A percentile compares a stretch with the other conserved stretches of the same genome.
These are phyloP conservation scores for Exophiala sideris DNA, from an alignment of 2,329 filamentous ascomycete species.

Conservation along the genomic window DNA sequence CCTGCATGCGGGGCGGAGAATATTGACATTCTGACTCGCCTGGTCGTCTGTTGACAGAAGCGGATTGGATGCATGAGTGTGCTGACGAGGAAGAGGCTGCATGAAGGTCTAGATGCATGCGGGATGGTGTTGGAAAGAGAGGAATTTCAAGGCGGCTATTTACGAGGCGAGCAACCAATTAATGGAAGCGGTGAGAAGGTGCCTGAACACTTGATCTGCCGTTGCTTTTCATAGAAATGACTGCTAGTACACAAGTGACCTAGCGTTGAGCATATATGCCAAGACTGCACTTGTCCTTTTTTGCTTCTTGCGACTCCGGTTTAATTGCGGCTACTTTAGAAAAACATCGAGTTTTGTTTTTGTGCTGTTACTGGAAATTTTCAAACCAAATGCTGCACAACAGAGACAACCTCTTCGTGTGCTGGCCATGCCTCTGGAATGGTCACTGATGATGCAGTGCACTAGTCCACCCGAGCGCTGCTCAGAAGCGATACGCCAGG, in stretches of 20 bases:
- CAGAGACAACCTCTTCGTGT: background rate
- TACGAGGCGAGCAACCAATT: background rate
- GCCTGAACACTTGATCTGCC: background rate
- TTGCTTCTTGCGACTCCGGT: background rate
- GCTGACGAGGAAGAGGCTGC: background rate
- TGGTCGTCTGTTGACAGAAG: too few species aligned
- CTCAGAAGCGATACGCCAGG: too few species aligned
- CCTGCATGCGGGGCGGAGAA: slow-evolving; percentile 5
- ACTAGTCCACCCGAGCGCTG: too few species aligned
- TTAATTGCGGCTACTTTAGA: background rate
- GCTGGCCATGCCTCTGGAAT: too few species aligned
- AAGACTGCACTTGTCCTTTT: slow-evolving; percentile 2
- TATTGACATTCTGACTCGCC: background rate
- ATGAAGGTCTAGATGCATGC: background rate
- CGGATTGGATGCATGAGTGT: background rate
- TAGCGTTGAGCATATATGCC: background rate
- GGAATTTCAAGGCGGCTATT: slow-evolving; percentile 8
- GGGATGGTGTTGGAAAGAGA: background rate
- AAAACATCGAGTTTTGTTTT: background rate
- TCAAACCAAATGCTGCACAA: background rate
- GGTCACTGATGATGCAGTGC: too few species aligned
- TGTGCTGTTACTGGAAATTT: background rate
- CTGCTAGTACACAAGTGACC: background rate
- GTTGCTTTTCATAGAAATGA: background rate
- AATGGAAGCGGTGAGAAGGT: background rate